phyloP scores from a whole-genome alignment of 1,139 yeast species.

The Suhomyces guaymorum region DNA sequence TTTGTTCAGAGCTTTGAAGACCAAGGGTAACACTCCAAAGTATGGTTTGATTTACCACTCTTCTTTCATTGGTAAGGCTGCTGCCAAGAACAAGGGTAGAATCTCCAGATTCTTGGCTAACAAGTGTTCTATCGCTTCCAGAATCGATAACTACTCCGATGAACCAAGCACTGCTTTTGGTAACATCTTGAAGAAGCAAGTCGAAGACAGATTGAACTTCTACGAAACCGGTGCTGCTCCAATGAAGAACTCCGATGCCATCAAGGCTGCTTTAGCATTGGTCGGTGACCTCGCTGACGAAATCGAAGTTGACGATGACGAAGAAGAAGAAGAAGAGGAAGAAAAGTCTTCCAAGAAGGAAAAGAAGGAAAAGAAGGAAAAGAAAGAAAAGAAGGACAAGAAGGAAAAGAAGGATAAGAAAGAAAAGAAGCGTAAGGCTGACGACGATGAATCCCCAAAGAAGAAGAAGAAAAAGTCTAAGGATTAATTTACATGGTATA shows the following conservation, averaged over 20 bases:
- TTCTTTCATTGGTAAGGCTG: constrained; percentile 94
- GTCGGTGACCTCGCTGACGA: constrained; percentile 40
- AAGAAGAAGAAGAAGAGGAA: constrained; percentile 32
- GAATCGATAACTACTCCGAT: constrained; percentile 94
- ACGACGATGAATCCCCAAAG: constrained; percentile 39
- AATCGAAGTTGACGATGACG: constrained; percentile 33
- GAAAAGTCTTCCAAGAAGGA: constrained; percentile 40
- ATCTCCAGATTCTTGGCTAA: constrained; percentile 97
- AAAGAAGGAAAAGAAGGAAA: constrained; percentile 56
- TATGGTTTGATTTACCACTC: constrained; percentile 97
- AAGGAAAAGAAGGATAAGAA: constrained; percentile 57
- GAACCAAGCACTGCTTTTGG: constrained; percentile 89
- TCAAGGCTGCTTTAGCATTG: constrained; percentile 83
- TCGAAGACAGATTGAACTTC: constrained; percentile 94
- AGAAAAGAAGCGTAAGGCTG: constrained; percentile 56
- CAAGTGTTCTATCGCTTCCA: constrained; percentile 97
- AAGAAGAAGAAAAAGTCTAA: constrained; percentile 25
- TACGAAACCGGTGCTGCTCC: constrained; percentile 97
- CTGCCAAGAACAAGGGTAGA: constrained; percentile 98
- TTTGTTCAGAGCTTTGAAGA: constrained; percentile 94
- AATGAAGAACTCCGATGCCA: constrained; percentile 93
- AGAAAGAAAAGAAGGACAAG: constrained; percentile 53
- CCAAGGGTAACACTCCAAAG: constrained; percentile 98
- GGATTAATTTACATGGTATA: constrained; percentile 14
- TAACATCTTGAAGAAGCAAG: constrained; percentile 88